These are phyloP conservation scores for Tolypocladium album DNA, from an alignment of 2,329 filamentous ascomycete species.

Conservation along the genomic window DNA sequence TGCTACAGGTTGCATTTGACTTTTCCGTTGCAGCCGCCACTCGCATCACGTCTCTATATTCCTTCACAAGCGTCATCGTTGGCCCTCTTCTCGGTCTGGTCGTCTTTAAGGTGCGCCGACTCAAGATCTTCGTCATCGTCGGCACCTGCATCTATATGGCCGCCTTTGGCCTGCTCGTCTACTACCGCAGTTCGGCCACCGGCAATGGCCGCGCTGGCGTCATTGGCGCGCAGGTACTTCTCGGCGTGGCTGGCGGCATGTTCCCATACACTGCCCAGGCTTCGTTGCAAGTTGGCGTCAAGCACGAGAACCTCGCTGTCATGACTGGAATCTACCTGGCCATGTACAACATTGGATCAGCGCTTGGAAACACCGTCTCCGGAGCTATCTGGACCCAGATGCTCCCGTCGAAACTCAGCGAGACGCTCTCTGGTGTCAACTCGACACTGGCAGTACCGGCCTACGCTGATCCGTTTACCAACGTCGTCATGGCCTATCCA, in stretches of 20 bases:
- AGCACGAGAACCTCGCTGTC: conserved; percentile 25
- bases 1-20: conserved; percentile 47
- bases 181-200: conserved; percentile 37
- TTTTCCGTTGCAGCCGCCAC: conserved; percentile 43
- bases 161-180: conserved; percentile 45
- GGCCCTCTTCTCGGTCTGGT: conserved; percentile 40
- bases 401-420: conserved; percentile 19
- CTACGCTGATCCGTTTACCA: conserved; percentile 24
- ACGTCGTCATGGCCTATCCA: conserved; percentile 22
- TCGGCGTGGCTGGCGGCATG: conserved; percentile 48
- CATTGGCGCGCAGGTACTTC: conserved; percentile 43
- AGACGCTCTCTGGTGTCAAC: conserved; percentile 21
- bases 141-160: conserved; percentile 45
- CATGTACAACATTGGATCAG: conserved; percentile 29
- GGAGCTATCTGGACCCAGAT: conserved; percentile 32
- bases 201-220: conserved; percentile 34
- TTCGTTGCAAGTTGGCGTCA: conserved; percentile 25
- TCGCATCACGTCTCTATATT: conserved; percentile 45
- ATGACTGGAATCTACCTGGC: conserved; percentile 27
- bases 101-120: conserved; percentile 37
- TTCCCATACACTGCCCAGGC: conserved; percentile 34
- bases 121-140: conserved; percentile 47
- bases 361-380: conserved; percentile 27
- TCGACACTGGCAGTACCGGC: conserved; percentile 20
- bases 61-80: conserved; percentile 39